Evolutionary conservation across 306 rosid species (phyloP), one percentile per base, ranked within the genome.

Genomic region (Corylus americana): DNA sequence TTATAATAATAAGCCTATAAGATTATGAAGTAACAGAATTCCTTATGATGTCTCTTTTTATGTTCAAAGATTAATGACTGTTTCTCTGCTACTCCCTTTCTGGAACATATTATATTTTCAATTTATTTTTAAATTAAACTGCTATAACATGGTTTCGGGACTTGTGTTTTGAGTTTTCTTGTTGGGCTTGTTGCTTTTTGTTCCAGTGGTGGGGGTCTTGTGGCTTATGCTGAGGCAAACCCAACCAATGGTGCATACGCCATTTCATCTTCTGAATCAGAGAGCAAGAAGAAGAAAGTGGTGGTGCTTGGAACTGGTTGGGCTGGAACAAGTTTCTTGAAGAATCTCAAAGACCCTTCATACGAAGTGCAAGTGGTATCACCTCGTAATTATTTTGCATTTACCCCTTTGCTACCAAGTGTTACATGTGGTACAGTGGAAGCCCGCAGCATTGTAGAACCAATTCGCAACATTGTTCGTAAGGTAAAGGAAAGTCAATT

Each of bases 271-370:
- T 77, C 87, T 8, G 90, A 80, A 76, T 84, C 54, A 29, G 92
- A 77, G 58, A 70, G 74, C 6, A 85, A 82, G 72, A 93, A 84
- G 85, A 92, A 92, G 83, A 95, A 89, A 79, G 97, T 95, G 78
- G 96, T 95, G 42, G 92, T 95, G 63, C 92, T 95, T 75, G 99
- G 99, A 80, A 95, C 98, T n/a, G 99, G 99, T 25, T 95, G 99
- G 99, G 99, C 96, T 22, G 93, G 89, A 47, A 95, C 99, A 7
- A 93, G 96, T 85, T 95, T 95, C 81, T 37, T 95, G 81, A 95
- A 89, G 94, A 91, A 87, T 83, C 82, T 95, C 16, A 82, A 87
- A 8, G 81, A 67, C 74, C 91, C 94, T 0, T 80, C 83, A 47
- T 95, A 90, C 55, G 99, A 95, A 73, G 94, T 95, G 73, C 93